Conservation (phyloP, 1,139 yeast genomes). For the Saccharomyces hybrid region DNA sequence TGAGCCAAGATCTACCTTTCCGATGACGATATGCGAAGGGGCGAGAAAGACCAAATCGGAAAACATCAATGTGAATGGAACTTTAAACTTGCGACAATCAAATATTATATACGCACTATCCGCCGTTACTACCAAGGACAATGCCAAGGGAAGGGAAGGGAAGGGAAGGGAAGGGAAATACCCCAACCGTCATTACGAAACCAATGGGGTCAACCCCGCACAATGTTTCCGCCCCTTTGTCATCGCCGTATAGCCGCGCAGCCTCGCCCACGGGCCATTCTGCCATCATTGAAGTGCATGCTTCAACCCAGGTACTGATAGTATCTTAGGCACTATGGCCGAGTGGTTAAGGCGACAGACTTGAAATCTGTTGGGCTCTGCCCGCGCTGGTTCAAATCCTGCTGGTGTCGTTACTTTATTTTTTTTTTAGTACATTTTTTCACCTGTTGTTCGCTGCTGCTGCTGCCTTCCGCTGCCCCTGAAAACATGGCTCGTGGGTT, state of each 20-base stretch:
- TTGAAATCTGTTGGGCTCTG: slow-evolving; percentile 31
- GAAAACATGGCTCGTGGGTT: neutral
- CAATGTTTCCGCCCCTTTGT: neutral
- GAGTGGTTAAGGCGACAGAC: slow-evolving; percentile 31
- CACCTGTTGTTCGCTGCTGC: no score
- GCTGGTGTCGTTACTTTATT: slow-evolving; percentile 25
- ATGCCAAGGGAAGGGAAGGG: no score
- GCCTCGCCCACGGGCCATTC: neutral
- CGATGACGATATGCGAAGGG: neutral
- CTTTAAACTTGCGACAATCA: neutral
- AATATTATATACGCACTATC: neutral
- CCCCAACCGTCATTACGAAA: neutral
- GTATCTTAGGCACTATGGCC: slow-evolving; percentile 25
- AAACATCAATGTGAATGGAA: neutral
- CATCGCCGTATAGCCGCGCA: neutral
- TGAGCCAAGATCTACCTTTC: neutral
- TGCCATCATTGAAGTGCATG: no score
- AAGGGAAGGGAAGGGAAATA: neutral
- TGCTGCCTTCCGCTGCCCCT: neutral
- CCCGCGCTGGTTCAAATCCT: slow-evolving; percentile 31
- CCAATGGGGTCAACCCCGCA: neutral
- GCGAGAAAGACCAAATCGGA: neutral
- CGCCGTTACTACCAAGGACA: neutral
- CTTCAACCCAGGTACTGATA: no score
- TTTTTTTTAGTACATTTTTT: neutral